Base-by-base conservation (phyloP, 306 rosid genomes). In the Cucumis sativus region DNA sequence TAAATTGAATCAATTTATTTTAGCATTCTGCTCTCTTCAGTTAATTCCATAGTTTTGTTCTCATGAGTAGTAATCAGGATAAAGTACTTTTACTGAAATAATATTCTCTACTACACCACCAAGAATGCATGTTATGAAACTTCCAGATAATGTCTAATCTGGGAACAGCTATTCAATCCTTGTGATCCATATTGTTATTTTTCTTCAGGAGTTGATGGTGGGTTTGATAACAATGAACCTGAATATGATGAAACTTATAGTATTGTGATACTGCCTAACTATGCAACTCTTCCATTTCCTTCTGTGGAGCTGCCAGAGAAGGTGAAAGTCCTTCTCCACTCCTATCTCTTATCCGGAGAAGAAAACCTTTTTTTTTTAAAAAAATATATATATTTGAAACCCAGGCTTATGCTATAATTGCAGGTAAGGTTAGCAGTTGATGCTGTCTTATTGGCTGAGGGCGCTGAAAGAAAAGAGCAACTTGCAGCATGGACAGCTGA, bases 261-360 rank as follows among this genome's bases (percentile, higher is more conserved):
- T 80, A 82, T 95, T 65, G 88, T 92, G 78, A 77, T 95, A 83
- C 81, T 95, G 77, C 98, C 98, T 33, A 85, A 88, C 74, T 86
- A 89, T 84, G 90, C 84, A 20, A 81, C 92, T 49, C 98, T 95
- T 84, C 90, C 97, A 62, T 95, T 92, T 81, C 98, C 98, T 54
- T 92, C 97, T 0, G 98, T 95, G 78, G 97, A 95, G 86, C 84
- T 95, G 79, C 98, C 98, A 20, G 98, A 95, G 91, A 95, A 92
- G 97, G 98, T 95, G 82, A 66, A 68, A 43, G 37, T 69, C 37
- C 75, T 68, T 68, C n/a, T 55, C 56, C 56, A 43, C 55, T 11
- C 23, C 56, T 10, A 41, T 67, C 33, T 43, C 18, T 20, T 14
- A 41, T 43, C 13, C 12, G 35, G 55, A 67, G 74, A n/a, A 69